A percentile compares a stretch with the other conserved stretches of the same genome.
Evolutionary conservation across 2,329 filamentous ascomycete genomes (phyloP).

Genomic region (Clarireedia homoeocarpa): DNA sequence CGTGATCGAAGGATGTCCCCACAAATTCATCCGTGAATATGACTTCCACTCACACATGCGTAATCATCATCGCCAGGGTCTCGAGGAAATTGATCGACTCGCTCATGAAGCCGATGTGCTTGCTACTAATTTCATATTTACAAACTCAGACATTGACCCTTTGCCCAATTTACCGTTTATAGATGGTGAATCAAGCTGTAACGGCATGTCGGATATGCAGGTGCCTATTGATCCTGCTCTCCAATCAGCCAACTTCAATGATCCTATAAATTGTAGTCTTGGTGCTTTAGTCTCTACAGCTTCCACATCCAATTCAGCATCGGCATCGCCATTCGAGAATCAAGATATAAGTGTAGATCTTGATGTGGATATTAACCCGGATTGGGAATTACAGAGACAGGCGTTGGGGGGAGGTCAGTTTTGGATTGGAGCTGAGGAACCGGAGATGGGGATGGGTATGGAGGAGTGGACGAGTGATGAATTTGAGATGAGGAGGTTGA

Average conservation of each 20-base stretch:
- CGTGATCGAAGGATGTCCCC: constrained; percentile 40
- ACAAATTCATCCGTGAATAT: constrained; percentile 48
- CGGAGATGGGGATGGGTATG: not conserved
- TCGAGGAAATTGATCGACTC: not conserved
- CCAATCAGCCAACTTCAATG: not conserved
- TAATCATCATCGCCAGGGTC: constrained; percentile 30
- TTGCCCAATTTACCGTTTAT: constrained; percentile 1
- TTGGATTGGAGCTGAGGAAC: constrained; percentile 24
- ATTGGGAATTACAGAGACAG: constrained; percentile 25
- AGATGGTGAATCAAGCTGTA: not conserved
- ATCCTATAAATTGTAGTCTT: not conserved
- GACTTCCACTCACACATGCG: constrained; percentile 50
- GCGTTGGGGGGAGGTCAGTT: constrained; percentile 19
- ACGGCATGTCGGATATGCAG: not conserved
- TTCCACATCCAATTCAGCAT: not conserved
- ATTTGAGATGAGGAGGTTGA: constrained; percentile 26
- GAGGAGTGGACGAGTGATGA: constrained; percentile 11
- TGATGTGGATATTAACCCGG: constrained; percentile 13
- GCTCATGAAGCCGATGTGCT: not conserved
- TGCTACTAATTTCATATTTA: not conserved
- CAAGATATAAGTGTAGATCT: not conserved
- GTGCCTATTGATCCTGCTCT: constrained; percentile 1
- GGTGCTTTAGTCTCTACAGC: too few species aligned
- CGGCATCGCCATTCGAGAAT: not conserved
- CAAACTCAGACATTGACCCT: not conserved